Evolutionary conservation across 331 rosid genomes (phyloP).

Genomic region (Quercus phellos): DNA sequence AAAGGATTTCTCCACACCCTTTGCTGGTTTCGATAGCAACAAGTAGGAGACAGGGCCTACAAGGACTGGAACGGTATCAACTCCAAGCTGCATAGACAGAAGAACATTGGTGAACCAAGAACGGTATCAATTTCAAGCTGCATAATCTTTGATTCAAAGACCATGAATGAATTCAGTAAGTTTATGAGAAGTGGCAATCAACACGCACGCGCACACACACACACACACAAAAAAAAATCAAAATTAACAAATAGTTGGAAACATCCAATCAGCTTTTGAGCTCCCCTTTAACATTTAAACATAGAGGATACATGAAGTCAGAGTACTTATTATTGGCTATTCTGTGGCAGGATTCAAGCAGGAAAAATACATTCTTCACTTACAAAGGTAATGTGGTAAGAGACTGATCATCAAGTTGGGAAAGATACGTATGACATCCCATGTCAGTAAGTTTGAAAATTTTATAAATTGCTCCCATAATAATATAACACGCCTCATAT

Average conservation of each 20-base stretch:
- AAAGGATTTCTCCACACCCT: slow-evolving; percentile 68
- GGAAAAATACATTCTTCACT: not conserved
- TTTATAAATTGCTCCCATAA: not conserved
- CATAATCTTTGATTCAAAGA: not conserved
- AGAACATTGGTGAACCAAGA: not conserved
- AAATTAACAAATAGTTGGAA: slow-evolving; percentile 1
- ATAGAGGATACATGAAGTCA: too few species aligned
- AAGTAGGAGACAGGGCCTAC: slow-evolving; percentile 83
- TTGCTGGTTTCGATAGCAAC: slow-evolving; percentile 77
- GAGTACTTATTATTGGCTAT: not conserved
- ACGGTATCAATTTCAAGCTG: not conserved
- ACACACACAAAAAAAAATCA: not conserved
- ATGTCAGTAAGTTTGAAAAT: not conserved
- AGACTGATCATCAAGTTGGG: not conserved
- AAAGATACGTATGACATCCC: not conserved
- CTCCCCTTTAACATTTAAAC: not conserved
- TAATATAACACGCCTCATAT: not conserved
- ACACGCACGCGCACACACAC: not conserved
- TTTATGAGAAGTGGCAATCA: not conserved
- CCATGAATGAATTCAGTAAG: not conserved
- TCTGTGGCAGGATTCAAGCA: not conserved
- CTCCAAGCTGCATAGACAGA: slow-evolving; percentile 58
- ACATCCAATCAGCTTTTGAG: not conserved
- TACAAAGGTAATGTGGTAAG: not conserved
- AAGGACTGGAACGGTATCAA: slow-evolving; percentile 73